Base-by-base conservation (phyloP, 1,139 yeast genomes). In the Hemisphaericaspora lyxosophila region DNA sequence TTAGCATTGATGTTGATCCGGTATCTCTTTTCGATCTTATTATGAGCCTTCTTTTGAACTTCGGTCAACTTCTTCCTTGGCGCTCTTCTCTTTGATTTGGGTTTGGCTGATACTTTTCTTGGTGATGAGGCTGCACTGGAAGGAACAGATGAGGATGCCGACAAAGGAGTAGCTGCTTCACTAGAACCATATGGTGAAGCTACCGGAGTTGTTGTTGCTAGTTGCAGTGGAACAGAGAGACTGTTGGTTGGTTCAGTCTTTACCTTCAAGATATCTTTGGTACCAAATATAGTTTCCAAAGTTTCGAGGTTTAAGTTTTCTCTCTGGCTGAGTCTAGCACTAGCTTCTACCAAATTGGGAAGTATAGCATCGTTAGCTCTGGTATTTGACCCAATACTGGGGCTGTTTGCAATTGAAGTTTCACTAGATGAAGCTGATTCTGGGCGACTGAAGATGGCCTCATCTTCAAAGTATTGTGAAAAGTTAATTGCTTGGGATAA, bases 1-100 rank as follows among this genome's bases (percentile, higher is more conserved):
- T 82, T 82, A 14, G 85, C 79, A 56, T 82, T 83, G 51, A 83
- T 82, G 55, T 82, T 83, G 42, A 82, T 81, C 55, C 90, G 66
- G 58, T 83, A 83, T 47, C 81, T 76, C 55, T 82, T 81, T 53
- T 78, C 88, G 45, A 82, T 81, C 54, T 78, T 77, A 57, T 81
- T 81, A 53, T 83, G 89, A 0, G 87, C 87, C 51, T 79, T 80
- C 48, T 82, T 80, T 59, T 82, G 88, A 44, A 74, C 70, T 5
- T 71, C 67, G 3, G 84, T 78, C 41, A 79, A 59, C 56, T 80
- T 72, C 60, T 78, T 78, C 51, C 84, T 64, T 36, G 80, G 73
- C 2, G 77, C 72, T 50, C 79, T 66, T 54, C 66, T 74, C 25
- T 42, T 42, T 3, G 47, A 31, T 32, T 37, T 42, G 1, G 18